Base-by-base conservation (phyloP, 1,139 yeast species). In the Suhomyces taliae region DNA sequence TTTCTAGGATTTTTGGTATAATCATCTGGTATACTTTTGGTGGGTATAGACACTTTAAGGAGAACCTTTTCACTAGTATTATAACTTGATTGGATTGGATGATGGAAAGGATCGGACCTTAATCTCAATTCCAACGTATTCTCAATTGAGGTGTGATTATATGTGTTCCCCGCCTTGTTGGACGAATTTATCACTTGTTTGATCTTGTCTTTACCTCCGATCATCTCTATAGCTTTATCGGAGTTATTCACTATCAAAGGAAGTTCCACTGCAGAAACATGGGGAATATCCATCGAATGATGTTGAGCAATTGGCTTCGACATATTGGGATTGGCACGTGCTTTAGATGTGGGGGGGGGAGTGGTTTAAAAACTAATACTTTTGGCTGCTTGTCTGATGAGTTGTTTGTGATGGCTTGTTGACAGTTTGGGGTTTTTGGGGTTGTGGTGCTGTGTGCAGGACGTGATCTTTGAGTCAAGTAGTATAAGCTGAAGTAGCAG, bases 61-160 rank as follows among this genome's bases (percentile, higher is more conserved):
- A 93, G 61, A 2, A 91, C 69, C 51, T 88, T 84, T 55, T 87
- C 93, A 43, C 77, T 72, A 7, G 58, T 74, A 57, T 59, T 74
- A 53, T 62, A 70, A 61, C 52, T 90, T 75, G 66, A 76, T 66
- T 69, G 77, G 3, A 93, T 72, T 0, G 98, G 97, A 63, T 93
- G 99, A 53, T 88, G 93, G 62, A 87, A 83, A 41, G 85, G 79
- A 67, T 85, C 91, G 8, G 78, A 69, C 45, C 97, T 68, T 45
- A 89, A 70, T 53, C 86, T 61, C 51, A 87, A 71, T 57, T 87
- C 91, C 42, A 90, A 71, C 12, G 76, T 67, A 37, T 66, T 65
- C 7, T 70, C 69, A 11, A 52, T 50, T 4, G 53, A 48, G 8
- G 55, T 46, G 37, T 48, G 48, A 24, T 41, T 44, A 39, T 39